These are phyloP conservation scores for Ustilago vetiveriae DNA, from an alignment of 1,284 basidiomycete species.

Conservation along the genomic window DNA sequence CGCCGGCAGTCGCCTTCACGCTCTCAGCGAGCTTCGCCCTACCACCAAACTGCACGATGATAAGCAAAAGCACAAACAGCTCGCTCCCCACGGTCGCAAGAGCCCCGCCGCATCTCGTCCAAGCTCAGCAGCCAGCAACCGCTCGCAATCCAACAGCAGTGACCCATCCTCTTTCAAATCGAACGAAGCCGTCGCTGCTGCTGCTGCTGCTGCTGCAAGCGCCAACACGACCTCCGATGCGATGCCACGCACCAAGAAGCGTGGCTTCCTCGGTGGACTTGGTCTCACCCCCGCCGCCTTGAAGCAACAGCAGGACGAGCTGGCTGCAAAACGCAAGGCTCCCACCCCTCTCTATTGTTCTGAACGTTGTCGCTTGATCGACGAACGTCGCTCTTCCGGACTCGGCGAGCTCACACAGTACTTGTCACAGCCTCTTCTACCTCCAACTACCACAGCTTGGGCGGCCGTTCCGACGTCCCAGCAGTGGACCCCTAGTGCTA, in stretches of 20 bases:
- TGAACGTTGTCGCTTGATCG: conserved; percentile 57
- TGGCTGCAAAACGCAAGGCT: conserved; percentile 41
- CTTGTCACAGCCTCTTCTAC: conserved; percentile 41
- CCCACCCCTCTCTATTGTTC: conserved; percentile 58
- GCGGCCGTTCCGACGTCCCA: conserved; percentile 10
- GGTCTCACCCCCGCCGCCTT: conserved; percentile 47
- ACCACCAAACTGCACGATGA: conserved; percentile 57
- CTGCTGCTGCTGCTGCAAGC: too few relatives aligned
- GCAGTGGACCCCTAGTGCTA: conserved; percentile 19
- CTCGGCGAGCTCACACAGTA: conserved; percentile 52
- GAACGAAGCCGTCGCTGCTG: conserved; percentile 22
- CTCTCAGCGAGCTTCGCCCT: conserved; percentile 59
- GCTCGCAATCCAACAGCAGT: conserved; percentile 42
- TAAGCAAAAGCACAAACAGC: conserved; percentile 30
- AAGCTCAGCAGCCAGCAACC: conserved; percentile 42
- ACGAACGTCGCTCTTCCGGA: conserved; percentile 52
- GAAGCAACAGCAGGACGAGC: conserved; percentile 50
- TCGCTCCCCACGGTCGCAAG: conserved; percentile 13
- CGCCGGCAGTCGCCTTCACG: conserved; percentile 54
- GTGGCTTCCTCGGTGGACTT: conserved; percentile 52
- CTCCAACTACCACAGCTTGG: conserved; percentile 24
- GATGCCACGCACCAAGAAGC: conserved; percentile 30
- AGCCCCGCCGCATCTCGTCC: conserved; percentile 42
- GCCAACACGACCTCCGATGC: conserved; percentile 2
- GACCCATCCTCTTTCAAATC: conserved; percentile 44